Base-by-base conservation (phyloP, 495 filamentous ascomycete genomes). In the Aspergillus biplanus region DNA sequence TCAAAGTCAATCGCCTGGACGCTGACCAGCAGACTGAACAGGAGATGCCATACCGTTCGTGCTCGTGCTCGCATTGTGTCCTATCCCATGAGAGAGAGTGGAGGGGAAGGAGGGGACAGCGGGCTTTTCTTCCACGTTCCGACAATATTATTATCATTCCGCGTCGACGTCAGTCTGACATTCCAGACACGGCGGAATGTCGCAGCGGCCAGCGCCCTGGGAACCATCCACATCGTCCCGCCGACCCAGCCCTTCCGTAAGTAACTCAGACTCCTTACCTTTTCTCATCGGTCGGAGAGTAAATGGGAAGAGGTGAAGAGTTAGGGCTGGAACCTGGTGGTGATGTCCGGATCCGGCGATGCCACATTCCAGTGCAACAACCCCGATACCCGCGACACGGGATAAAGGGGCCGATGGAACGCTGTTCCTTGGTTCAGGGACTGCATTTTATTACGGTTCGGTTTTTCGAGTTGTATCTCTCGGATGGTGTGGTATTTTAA, bases 1-100 rank as follows among this genome's bases (percentile, higher is more conserved):
- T 70, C 34, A 47, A 69, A 56, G 0, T 72, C 65, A 48, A 72
- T 59, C 3, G 58, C 70, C 55, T 60, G 60, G 37, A 64, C 70
- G 42, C 44, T 52, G 55, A 55, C 55, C 48, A 68, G 56, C n/a
- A 65, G 50, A 31, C 53, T 12, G 21, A 65, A 27, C 15, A 69
- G 44, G 5, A 63, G 49, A 32, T 48, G 47, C 67, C 67, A 65
- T 62, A 42, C 2, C 21, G 21, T 27, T 27, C 21, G 21, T 27
- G 21, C 21, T 27, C 21, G 42, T 54, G 11, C 56, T 56, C 61
- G 62, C 67, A 69, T 69, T 11, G 33, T 68, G 33, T 21, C 44
- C 33, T 35, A 62, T 56, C 34, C 31, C 44, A 32, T 49, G 15
- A 37, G 0, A 7, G 27, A 12, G 15, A 3, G 34, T 4, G 4